Evolutionary conservation across 2,329 filamentous ascomycete species (phyloP).

Genomic region (Immersiporthe knoxdaviesiana): DNA sequence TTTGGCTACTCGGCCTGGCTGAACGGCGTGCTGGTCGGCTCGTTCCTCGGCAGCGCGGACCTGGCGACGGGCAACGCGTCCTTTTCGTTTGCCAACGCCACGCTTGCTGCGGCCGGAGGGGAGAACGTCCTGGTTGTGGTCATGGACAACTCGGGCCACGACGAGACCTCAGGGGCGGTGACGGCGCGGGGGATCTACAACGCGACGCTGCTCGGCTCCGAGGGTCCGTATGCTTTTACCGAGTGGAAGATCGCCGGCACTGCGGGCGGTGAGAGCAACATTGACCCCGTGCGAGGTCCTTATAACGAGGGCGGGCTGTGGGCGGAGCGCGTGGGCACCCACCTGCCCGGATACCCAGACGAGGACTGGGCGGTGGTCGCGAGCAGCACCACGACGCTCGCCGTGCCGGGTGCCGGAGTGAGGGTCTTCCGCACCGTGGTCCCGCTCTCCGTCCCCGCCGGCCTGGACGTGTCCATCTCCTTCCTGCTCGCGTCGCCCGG

Average conservation of each 20-base stretch:
- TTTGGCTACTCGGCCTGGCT: slow-evolving; percentile 63
- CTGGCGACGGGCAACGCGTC: slow-evolving; percentile 41
- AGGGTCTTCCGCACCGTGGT: slow-evolving; percentile 59
- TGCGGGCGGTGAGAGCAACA: slow-evolving; percentile 53
- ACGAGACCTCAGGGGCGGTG: slow-evolving; percentile 52
- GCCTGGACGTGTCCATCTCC: slow-evolving; percentile 59
- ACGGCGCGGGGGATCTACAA: slow-evolving; percentile 56
- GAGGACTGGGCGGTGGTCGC: slow-evolving; percentile 44
- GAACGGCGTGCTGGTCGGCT: slow-evolving; percentile 60
- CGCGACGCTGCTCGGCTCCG: slow-evolving; percentile 50
- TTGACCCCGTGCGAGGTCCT: slow-evolving; percentile 60
- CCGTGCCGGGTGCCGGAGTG: slow-evolving; percentile 54
- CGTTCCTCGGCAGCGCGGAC: slow-evolving; percentile 54
- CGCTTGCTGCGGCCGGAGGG: slow-evolving; percentile 40
- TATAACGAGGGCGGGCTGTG: slow-evolving; percentile 62
- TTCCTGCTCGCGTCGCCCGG: slow-evolving; percentile 53
- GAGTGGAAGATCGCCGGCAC: slow-evolving; percentile 63
- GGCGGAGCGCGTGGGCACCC: slow-evolving; percentile 61
- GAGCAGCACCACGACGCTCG: slow-evolving; percentile 40
- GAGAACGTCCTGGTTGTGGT: slow-evolving; percentile 58
- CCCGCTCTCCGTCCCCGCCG: slow-evolving; percentile 52
- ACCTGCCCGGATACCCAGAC: slow-evolving; percentile 59
- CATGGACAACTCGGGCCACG: slow-evolving; percentile 64
- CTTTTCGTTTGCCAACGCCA: slow-evolving; percentile 55
- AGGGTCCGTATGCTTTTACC: slow-evolving; percentile 44